Evolutionary conservation across 306 rosid genomes (phyloP), one percentile per base, ranked within the genome.

Genomic region (Myrica gale): DNA sequence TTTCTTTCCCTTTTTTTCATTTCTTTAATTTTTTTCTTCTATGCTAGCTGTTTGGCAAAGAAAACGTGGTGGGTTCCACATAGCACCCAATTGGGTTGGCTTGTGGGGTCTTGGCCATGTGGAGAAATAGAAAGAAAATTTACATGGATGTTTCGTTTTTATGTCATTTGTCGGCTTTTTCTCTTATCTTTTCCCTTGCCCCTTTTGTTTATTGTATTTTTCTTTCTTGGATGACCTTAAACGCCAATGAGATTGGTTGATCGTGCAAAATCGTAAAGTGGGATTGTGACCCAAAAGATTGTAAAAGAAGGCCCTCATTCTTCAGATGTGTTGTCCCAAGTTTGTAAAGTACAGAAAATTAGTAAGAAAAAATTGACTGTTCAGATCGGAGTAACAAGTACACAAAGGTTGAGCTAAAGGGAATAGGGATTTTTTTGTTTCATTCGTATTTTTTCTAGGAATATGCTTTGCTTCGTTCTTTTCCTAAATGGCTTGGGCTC

Each of bases 41-140:
- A 41, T 74, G 88, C 81, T 84, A 85, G 96, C 87, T 87, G 89
- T 82, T 77, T 86, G 81, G 85, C 89, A 86, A 73, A 82, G 79
- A 76, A 74, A 83, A 81, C 83, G 57, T 79, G 90, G 90, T 79
- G 86, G 87, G 66, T 9, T 85, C 87, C 80, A 47, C 85, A 67
- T 17, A 72, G 51, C 81, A 81, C 23, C 41, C 82, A 62, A 63
- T 39, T 46, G 47, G 37, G 58, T 85, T 78, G 79, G 69, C 69
- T 68, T 73, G 86, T 84, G 84, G 90, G 81, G 85, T 78, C 67
- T 69, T 44, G 72, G 39, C 79, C 91, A 85, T 72, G 91, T 85
- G 89, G 68, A 83, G 78, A 9, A 56, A 41, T 61, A 68, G 57
- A 85, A 82, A 65, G 66, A 67, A 78, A 55, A 32, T 83, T 56